phyloP scores from a whole-genome alignment of 331 rosid species.

The Rosa hybrid region DNA sequence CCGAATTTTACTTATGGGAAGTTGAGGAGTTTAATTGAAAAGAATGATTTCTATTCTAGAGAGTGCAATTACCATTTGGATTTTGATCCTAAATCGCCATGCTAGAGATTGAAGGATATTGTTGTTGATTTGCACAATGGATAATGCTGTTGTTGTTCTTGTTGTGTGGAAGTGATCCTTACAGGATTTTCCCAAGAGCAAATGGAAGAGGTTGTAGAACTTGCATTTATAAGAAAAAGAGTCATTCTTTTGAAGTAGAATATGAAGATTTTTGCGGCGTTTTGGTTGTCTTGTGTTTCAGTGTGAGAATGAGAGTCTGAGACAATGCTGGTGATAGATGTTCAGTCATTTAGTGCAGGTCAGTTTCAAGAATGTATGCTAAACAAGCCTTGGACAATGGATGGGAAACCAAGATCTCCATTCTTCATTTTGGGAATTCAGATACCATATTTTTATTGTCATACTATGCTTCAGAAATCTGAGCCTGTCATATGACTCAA shows the following conservation, averaged over 20 bases:
- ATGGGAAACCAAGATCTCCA: not conserved
- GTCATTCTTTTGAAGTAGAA: not conserved
- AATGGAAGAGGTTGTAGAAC: not conserved
- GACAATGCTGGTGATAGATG: not conserved
- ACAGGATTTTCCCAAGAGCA: not conserved
- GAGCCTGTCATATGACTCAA: not conserved
- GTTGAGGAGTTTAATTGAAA: slow-evolving; percentile 63
- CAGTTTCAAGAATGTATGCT: slow-evolving; percentile 10
- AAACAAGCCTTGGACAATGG: not conserved
- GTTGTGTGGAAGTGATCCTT: not conserved
- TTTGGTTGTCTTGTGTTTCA: slow-evolving; percentile 23
- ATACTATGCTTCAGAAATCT: not conserved
- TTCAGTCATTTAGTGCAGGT: not conserved
- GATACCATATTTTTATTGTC: not conserved
- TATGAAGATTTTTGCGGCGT: not conserved
- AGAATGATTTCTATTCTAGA: slow-evolving; percentile 66
- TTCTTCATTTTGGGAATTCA: not conserved
- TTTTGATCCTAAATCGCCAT: slow-evolving; percentile 1
- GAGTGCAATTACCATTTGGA: slow-evolving; percentile 74
- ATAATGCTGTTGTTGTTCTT: not conserved
- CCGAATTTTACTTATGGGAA: slow-evolving; percentile 54
- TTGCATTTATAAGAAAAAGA: slow-evolving; percentile 5
- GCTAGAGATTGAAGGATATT: not conserved
- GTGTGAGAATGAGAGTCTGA: slow-evolving; percentile 6
- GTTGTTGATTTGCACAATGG: not conserved